These are phyloP conservation scores for Cynara cardunculus DNA, from an alignment of 129 eudicot species.

Conservation along the genomic window DNA sequence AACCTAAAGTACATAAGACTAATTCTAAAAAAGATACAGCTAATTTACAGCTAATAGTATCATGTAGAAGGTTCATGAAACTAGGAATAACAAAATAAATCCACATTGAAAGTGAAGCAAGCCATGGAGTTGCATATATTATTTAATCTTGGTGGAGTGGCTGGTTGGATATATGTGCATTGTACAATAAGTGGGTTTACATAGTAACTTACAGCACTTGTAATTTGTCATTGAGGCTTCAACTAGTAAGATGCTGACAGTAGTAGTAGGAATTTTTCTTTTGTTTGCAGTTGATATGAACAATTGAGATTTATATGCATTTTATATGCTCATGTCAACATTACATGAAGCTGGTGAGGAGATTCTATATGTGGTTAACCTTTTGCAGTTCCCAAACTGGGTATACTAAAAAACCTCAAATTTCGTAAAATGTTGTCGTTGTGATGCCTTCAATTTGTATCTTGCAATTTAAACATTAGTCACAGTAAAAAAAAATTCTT, in stretches of 20 bases:
- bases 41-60: constrained; percentile 2
- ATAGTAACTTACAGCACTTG: neutral
- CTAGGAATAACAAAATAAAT: neutral
- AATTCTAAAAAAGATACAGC: neutral
- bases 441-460: neutral
- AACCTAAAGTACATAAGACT: neutral
- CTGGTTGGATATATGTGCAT: neutral
- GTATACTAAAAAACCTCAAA: no score
- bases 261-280: neutral
- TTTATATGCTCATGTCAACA: neutral
- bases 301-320: neutral
- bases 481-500: neutral
- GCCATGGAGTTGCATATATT: neutral
- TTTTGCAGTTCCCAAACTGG: neutral
- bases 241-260: neutral
- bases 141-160: neutral
- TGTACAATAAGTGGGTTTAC: neutral
- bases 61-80: neutral
- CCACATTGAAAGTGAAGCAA: neutral
- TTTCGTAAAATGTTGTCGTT: no score
- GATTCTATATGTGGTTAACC: neutral
- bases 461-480: neutral
- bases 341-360: neutral
- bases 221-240: neutral
- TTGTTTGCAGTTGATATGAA: no score